phyloP scores from a whole-genome alignment of 2,329 filamentous ascomycete species.

The Verticillium dahliae region DNA sequence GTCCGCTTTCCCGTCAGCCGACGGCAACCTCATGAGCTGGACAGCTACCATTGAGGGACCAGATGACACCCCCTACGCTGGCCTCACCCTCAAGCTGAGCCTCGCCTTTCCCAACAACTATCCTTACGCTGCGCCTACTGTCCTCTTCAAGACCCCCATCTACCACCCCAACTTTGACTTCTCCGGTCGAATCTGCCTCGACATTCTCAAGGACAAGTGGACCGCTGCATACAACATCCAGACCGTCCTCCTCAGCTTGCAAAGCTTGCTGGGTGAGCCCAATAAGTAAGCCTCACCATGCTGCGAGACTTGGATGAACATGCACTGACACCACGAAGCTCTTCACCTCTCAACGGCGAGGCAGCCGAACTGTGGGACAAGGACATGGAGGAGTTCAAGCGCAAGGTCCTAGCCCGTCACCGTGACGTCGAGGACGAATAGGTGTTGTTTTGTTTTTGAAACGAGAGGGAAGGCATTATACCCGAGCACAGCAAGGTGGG shows the following conservation, averaged over 20 bases:
- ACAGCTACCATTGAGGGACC: conserved; percentile 90
- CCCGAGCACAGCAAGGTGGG: conserved; percentile 30
- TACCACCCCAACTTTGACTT: conserved; percentile 99
- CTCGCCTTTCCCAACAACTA: conserved; percentile 91
- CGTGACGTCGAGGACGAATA: conserved; percentile 60
- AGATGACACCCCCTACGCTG: conserved; percentile 82
- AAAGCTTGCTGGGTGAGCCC: conserved; percentile 91
- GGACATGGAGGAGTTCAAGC: conserved; percentile 80
- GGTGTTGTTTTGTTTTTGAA: conserved; percentile 2
- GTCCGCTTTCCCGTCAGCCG: conserved; percentile 86
- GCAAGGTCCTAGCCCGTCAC: conserved; percentile 58
- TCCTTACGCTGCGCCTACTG: conserved; percentile 82
- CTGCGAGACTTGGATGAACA: background rate
- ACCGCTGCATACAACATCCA: conserved; percentile 96
- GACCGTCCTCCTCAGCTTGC: conserved; percentile 84
- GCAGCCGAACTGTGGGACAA: conserved; percentile 95
- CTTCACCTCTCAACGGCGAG: conserved; percentile 91
- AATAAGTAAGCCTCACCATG: conserved; percentile 70
- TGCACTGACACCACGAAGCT: conserved; percentile 40
- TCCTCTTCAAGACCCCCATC: conserved; percentile 96
- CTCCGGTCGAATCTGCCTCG: conserved; percentile 90
- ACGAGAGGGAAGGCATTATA: conserved; percentile 3
- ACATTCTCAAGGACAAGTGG: conserved; percentile 99
- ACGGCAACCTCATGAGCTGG: conserved; percentile 89
- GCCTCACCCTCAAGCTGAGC: conserved; percentile 83